Evolutionary conservation across 371 early-diverging fungal species (phyloP), one percentile per base, ranked within the genome.

Genomic region (Mortierella sp.): DNA sequence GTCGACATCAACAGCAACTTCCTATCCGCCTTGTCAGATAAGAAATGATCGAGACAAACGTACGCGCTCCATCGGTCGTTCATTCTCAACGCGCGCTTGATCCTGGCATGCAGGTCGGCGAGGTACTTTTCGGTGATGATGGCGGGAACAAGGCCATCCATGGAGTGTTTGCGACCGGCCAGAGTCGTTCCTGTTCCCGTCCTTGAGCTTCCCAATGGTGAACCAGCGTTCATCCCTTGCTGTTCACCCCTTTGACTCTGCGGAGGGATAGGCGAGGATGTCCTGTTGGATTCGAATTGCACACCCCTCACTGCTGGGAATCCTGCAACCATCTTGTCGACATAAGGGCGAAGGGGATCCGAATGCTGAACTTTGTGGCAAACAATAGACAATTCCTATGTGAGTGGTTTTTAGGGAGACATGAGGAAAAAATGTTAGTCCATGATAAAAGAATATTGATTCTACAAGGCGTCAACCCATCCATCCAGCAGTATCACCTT

Each of bases 51-150:
- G 26, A 6, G 5, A 57, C 34, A 46, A 34, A 88, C 93, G 83
- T 90, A 94, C 94, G 94, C 95, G 50, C 90, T 87, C 82, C 93
- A 90, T 73, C 95, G 85, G 71, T 93, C 90, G 54, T 86, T 88
- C 82, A 93, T 91, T 21, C 92, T 87, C n/a, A 89, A 73, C 50
- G 93, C 94, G 37, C 91, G 85, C 74, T 93, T 92, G 89, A 91
- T 91, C n/a, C 88, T 76, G 59, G 86, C 86, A 48, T 89, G 88
- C 34, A 92, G 69, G 40, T 90, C 89, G 0, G 91, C 91, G 11
- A 92, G 84, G 59, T 92, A 93, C 44, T 93, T 89, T 79, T 93
- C 93, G 2, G 92, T 91, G 31, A 93, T 83, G 3, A 80, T 78
- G 54, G 84, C 71, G 5, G 93, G 93, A 3, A 92, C 74, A 21